Base-by-base conservation (phyloP, 352 stramenopile genomes). In the Sclerospora graminicola region DNA sequence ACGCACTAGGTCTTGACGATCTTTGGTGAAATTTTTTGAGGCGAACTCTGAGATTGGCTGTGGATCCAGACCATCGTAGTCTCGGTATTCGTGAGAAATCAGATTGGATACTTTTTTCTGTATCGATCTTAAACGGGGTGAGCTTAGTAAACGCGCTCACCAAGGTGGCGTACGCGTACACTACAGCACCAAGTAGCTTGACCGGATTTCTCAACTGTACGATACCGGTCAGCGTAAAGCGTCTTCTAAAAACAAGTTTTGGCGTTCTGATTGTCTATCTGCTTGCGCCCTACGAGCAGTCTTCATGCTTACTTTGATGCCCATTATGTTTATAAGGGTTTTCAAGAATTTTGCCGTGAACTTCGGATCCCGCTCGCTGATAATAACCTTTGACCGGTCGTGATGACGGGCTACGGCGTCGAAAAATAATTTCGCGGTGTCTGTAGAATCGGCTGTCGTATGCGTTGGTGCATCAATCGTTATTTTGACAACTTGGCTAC, bases 241-340 rank as follows among this genome's bases (percentile, higher is more conserved):
- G 20, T 54, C 39, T 60, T 60, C 40, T 15, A 60, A 5, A 1
- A 48, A 29, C 4, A 51, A 33, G 5, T 48, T 54, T 4, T 54
- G 38, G 13, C 37, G 27, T 44, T 60, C 39, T 0, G 45, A 54
- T 19, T 51, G 51, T n/a, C 40, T 15, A 31, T 60, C 32, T 9
- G 39, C 51, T 46, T 60, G 21, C 21, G 21, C 21, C 21, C 21
- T 26, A 26, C 6, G 21, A 26, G 21, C 21, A 6, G 21, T 26
- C 21, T 3, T 26, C 21, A 26, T 26, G 21, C 4, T 26, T 26
- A 26, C 4, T 26, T 26, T 26, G 21, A 26, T 6, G 6, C 3
- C 21, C 21, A 26, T 26, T 26, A 26, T 26, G 21, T 6, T 26
- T 26, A 7, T 26, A 7, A 7, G 4, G 6, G 6, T 7, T 26